Percentiles rank a stretch among this genome's conserved stretches.
phyloP scores from a whole-genome alignment of 108 stramenopile genomes.

The Schizochytrium sp. region DNA sequence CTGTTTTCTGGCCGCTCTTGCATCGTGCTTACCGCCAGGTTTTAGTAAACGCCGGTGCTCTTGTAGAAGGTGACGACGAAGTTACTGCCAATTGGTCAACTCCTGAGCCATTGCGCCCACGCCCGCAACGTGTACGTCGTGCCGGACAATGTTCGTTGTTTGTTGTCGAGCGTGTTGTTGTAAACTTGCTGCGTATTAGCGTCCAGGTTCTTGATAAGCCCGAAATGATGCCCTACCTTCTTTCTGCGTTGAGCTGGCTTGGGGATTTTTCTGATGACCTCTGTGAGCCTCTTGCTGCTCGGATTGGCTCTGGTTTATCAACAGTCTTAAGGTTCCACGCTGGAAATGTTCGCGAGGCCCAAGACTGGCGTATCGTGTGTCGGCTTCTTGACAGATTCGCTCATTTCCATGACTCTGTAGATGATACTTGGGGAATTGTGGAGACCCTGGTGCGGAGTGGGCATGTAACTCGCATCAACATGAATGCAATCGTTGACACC shows the following conservation, averaged over 20 bases:
- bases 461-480: constrained; percentile 47
- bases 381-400: constrained; percentile 22
- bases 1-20: not conserved
- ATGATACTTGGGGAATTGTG: constrained; percentile 28
- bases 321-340: constrained; percentile 37
- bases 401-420: constrained; percentile 46
- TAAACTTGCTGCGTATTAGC: constrained; percentile 37
- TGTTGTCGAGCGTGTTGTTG: constrained; percentile 56
- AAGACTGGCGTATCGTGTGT: constrained; percentile 50
- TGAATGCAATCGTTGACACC: constrained; percentile 4
- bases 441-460: constrained; percentile 22
- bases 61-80: constrained; percentile 42
- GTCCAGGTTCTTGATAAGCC: constrained; percentile 37
- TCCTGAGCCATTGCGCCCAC: constrained; percentile 9
- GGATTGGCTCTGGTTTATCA: constrained; percentile 29
- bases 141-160: constrained; percentile 43
- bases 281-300: constrained; percentile 35
- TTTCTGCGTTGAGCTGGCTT: constrained; percentile 45
- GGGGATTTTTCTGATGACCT: constrained; percentile 27
- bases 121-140: not conserved
- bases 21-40: constrained; percentile 43
- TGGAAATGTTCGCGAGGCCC: constrained; percentile 2
- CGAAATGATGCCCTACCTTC: not conserved
- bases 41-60: constrained; percentile 35
- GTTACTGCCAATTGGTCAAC: not conserved